Evolutionary conservation across 139 green algal species (phyloP).

Genomic region (Chlamydomonas eustigma): DNA sequence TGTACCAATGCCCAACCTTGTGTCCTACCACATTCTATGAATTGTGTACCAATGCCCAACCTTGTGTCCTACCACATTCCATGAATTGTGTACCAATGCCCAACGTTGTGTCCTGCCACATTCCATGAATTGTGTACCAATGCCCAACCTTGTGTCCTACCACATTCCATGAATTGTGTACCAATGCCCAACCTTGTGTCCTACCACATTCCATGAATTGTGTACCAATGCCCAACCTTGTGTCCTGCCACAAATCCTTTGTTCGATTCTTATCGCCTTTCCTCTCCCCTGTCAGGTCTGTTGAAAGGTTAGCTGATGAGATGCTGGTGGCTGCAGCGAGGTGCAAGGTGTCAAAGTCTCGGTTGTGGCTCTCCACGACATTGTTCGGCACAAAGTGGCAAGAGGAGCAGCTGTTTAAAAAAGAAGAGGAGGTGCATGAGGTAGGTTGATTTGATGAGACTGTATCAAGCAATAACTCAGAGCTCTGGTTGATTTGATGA

Average conservation of each 20-base stretch:
- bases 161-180: background rate
- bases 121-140: no score
- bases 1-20: no score
- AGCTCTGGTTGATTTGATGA: no score
- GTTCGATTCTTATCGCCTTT: background rate
- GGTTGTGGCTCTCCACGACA: constrained; percentile 24
- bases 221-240: no score
- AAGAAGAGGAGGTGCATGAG: constrained; percentile 10
- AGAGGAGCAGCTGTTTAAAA: constrained; percentile 45
- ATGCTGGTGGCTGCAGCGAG: constrained; percentile 40
- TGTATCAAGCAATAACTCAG: no score
- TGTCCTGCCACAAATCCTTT: no score
- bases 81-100: no score
- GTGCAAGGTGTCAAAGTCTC: constrained; percentile 46
- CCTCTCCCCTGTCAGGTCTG: background rate
- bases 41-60: no score
- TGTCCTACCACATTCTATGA: no score
- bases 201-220: background rate
- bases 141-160: background rate
- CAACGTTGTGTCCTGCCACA: no score
- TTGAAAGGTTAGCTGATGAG: constrained; percentile 29
- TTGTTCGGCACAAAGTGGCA: constrained; percentile 30
- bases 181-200: background rate
- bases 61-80: no score
- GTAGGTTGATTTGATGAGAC: no score